These are phyloP conservation scores for Alternaria alternata DNA, from an alignment of 2,329 filamentous ascomycete genomes.

Conservation along the genomic window DNA sequence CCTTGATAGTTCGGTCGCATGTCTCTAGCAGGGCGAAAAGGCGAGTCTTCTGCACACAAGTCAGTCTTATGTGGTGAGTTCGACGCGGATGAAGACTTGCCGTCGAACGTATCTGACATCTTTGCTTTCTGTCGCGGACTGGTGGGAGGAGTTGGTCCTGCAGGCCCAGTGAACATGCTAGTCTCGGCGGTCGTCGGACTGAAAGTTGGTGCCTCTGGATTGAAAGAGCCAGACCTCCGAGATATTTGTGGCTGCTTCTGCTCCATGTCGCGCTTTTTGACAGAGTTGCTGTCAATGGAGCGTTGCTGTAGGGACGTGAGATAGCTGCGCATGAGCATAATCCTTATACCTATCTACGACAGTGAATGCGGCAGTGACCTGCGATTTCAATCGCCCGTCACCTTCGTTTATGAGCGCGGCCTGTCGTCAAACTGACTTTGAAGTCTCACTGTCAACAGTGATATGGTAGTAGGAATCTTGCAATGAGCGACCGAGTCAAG, in stretches of 20 bases:
- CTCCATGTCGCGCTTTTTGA: background rate
- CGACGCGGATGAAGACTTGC: background rate
- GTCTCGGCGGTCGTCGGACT: constrained; percentile 10
- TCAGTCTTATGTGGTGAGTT: background rate
- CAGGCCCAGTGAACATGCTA: background rate
- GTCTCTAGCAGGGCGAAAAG: constrained; percentile 5
- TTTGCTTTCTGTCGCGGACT: background rate
- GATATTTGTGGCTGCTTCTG: background rate
- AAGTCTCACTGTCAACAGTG: background rate
- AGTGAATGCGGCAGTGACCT: constrained; percentile 18
- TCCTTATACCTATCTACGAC: background rate
- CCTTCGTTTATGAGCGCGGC: background rate
- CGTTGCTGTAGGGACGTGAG: background rate
- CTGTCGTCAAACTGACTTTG: background rate
- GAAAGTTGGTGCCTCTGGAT: constrained; percentile 24
- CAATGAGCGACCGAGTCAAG: background rate
- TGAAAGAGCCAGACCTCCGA: constrained; percentile 15
- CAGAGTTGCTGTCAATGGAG: background rate
- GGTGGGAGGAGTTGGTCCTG: background rate
- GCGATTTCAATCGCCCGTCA: constrained; percentile 4
- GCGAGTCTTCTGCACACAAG: constrained; percentile 10
- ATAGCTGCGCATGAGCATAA: background rate
- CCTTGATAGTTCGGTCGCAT: constrained; percentile 5
- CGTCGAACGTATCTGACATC: background rate
- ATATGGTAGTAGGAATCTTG: background rate